Base-by-base conservation (phyloP, 345 rosid species). In the Fremontodendron californicum region DNA sequence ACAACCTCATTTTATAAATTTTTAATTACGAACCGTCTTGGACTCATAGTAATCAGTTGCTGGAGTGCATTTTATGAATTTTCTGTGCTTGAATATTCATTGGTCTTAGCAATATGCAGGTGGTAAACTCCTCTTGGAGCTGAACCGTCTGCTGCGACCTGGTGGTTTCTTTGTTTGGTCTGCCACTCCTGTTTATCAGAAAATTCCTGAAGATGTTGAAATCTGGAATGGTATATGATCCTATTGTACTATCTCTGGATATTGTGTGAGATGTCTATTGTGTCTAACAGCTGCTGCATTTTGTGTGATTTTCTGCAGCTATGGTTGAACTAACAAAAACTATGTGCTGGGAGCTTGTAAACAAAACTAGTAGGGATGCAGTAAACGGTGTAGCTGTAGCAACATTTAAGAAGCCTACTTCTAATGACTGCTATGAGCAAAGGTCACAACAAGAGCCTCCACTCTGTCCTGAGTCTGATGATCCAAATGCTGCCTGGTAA, bases 151-250 rank as follows among this genome's bases (percentile, higher is more conserved):
- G 31, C 72, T 96, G 82, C 86, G 96, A 68, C 99, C 99, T 21
- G 97, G 98, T 76, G 99, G 96, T 78, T 92, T 83, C 87, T 96
- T 96, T 82, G 89, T 96, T 69, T 93, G 98, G 98, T 96, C 98
- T 65, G 99, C 98, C 2, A 90, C 97, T 78, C 98, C 99, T 40
- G 89, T 93, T 75, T 93, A 96, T 88, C 97, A 89, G 87, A 90
- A 92, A 78, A 81, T 77, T 45, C 52, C 82, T 21, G 97, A 91
- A 69, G 99, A 96, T 85, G 94, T 88, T 79, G 91, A 79, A 78
- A 96, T 96, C 46, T 94, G 98, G 97, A 85, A 91, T 66, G 98
- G 99, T 96, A 75, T 54, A 70, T 83, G n/a, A 51, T 49, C 27
- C 76, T 48, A n/a, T 31, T 66, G 25, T 60, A 55, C 35, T 25